Evolutionary conservation across 371 early-diverging fungal genomes (phyloP).

Genomic region (Mortierella sp.): DNA sequence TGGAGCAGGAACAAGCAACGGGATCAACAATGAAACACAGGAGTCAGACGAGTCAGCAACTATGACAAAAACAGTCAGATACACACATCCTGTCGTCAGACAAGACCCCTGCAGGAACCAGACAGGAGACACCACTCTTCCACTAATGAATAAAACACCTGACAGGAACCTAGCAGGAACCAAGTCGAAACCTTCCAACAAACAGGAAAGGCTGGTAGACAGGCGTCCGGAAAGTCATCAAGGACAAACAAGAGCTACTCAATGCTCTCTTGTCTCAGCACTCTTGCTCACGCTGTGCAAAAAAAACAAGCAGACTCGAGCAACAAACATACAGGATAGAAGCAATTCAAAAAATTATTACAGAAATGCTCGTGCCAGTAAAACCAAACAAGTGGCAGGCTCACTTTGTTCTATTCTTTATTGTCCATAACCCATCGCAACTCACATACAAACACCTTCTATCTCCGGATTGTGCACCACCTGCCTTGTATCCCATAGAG

Average conservation of each 20-base stretch:
- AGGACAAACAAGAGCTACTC: background rate
- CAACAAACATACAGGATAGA: background rate
- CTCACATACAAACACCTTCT: background rate
- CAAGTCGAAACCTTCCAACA: background rate
- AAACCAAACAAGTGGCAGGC: background rate
- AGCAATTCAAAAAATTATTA: background rate
- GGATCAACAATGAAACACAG: background rate
- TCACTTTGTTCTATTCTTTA: background rate
- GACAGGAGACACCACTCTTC: background rate
- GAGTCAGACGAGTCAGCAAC: background rate
- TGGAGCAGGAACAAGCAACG: background rate
- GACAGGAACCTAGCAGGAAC: background rate
- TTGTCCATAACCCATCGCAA: background rate
- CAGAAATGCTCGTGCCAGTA: conserved; percentile 9
- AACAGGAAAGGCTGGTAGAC: background rate
- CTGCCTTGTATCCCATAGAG: conserved; percentile 21
- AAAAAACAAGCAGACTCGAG: background rate
- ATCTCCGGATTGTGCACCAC: background rate
- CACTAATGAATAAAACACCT: background rate
- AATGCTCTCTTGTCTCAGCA: background rate
- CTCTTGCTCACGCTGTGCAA: background rate
- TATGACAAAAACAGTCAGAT: background rate
- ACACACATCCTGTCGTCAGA: background rate
- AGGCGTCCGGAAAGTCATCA: background rate
- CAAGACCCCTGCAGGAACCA: background rate